These are phyloP conservation scores for Lanmaoa rubissima DNA, from an alignment of 768 basidiomycete species.

Conservation along the genomic window DNA sequence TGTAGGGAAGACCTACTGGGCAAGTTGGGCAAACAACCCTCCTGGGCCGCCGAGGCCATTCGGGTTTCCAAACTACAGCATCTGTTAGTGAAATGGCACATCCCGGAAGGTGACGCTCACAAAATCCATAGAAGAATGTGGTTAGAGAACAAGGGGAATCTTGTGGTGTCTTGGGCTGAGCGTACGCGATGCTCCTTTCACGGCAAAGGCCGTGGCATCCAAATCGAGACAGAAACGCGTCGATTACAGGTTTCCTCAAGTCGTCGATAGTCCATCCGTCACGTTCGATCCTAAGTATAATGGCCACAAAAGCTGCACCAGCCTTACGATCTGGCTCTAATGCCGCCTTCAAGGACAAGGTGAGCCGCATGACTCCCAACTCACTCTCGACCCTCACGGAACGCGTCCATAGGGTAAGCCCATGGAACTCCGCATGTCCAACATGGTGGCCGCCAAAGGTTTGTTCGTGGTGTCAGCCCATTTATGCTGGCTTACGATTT, in stretches of 20 bases:
- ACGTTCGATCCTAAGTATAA: slow-evolving; percentile 18
- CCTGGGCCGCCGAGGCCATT: slow-evolving; percentile 46
- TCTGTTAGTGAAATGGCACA: background rate
- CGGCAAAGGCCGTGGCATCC: slow-evolving; percentile 30
- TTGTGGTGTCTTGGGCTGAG: background rate
- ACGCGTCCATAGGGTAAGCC: slow-evolving; percentile 79
- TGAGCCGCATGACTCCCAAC: slow-evolving; percentile 19
- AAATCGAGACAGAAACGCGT: slow-evolving; percentile 28
- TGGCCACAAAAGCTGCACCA: slow-evolving; percentile 28
- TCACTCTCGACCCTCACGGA: slow-evolving; percentile 7
- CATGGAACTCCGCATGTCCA: slow-evolving; percentile 95
- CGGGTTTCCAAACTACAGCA: slow-evolving; percentile 36
- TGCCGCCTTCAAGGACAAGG: slow-evolving; percentile 88
- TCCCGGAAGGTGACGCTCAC: slow-evolving; percentile 23
- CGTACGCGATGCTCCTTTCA: slow-evolving; percentile 29
- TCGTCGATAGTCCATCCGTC: slow-evolving; percentile 12
- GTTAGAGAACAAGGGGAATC: slow-evolving; percentile 21
- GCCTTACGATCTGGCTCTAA: slow-evolving; percentile 51
- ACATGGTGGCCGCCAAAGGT: slow-evolving; percentile 98
- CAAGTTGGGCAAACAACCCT: slow-evolving; percentile 64
- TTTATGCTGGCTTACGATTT: slow-evolving; percentile 4
- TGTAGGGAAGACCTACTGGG: slow-evolving; percentile 57
- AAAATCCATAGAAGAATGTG: slow-evolving; percentile 37
- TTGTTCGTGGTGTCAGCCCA: slow-evolving; percentile 9
- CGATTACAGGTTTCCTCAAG: slow-evolving; percentile 6